These are phyloP conservation scores for Santalum album DNA, from an alignment of 164 flowering plant genomes.

Conservation along the genomic window DNA sequence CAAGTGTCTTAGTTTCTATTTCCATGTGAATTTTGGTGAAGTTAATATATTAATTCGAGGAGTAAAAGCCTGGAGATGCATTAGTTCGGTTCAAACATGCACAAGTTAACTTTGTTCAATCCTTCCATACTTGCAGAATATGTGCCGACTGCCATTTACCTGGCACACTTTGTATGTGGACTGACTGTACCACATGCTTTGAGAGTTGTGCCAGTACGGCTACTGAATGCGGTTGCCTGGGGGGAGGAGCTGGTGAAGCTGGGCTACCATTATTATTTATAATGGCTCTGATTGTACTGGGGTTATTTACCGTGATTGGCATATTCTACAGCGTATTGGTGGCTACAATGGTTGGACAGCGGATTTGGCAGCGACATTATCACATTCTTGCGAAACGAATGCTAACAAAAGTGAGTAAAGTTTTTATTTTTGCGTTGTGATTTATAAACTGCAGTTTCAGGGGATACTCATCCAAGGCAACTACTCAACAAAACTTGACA, in stretches of 20 bases:
- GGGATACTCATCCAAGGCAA: no score
- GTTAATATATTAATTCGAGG: no score
- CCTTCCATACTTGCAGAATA: conserved; percentile 39
- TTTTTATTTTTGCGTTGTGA: neutral
- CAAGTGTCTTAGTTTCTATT: no score
- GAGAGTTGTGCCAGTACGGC: conserved; percentile 83
- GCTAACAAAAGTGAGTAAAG: conserved; percentile 83
- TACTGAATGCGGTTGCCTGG: conserved; percentile 90
- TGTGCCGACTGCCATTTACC: conserved; percentile 98
- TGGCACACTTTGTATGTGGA: conserved; percentile 97
- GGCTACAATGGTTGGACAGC: conserved; percentile 97
- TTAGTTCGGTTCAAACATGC: no score
- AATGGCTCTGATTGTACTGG: conserved; percentile 77
- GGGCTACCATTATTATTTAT: conserved; percentile 80
- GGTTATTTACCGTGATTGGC: conserved; percentile 87
- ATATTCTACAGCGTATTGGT: conserved; percentile 96
- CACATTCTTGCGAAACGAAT: conserved; percentile 96
- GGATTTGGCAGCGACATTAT: conserved; percentile 99
- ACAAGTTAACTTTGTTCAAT: neutral
- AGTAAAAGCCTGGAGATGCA: no score
- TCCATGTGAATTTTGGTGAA: no score
- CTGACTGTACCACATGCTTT: conserved; percentile 88
- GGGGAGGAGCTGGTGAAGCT: conserved; percentile 94
- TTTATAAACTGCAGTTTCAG: no score
- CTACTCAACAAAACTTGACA: no score